Evolutionary conservation across 495 filamentous ascomycete genomes (phyloP), one percentile per base, ranked within the genome.

Genomic region (Collariella sp.): DNA sequence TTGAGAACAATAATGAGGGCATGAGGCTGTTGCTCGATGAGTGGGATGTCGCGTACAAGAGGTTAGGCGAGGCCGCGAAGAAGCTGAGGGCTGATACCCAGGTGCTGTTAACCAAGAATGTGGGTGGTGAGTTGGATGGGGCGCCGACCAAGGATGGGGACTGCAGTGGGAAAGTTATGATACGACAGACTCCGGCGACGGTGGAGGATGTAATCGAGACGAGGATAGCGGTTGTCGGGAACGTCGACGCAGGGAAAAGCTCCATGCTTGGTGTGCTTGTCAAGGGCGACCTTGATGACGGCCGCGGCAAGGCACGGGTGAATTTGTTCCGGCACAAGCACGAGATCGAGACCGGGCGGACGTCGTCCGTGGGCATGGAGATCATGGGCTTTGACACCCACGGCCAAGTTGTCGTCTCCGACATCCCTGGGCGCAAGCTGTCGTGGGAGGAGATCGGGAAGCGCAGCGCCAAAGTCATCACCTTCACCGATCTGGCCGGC

Each of bases 371-470:
- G 3, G 93, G 93, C 23, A 87, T 95, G 88, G 93, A 98, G 69
- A 98, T 98, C 45, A 93, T 98, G 88, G 93, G 93, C 11, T 98
- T 96, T 61, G 91, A 97, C 67, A 87, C 85, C 53, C 79, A 77
- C 50, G 93, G 94, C 16, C 86, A 96, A 24, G 84, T 95, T 36
- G 79, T 98, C 44, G 78, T 83, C 24, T 88, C 86, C 23, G 82
- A 82, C 46, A 85, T 86, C 0, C 85, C 90, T 9, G 94, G 93
- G 3, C 70, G 73, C 36, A 78, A 76, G 60, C 73, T 98, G 23
- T 89, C 89, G 19, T 98, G 93, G 93, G 93, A 97, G 64, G 93
- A 98, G 69, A 96, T 98, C 67, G 94, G 94, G 22, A 89, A 87
- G 68, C 88, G 89, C 39, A 93, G 89, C 59, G 85, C 85, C 38